phyloP scores from a whole-genome alignment of 805 yeast species.

The Ogataea dorogensis region DNA sequence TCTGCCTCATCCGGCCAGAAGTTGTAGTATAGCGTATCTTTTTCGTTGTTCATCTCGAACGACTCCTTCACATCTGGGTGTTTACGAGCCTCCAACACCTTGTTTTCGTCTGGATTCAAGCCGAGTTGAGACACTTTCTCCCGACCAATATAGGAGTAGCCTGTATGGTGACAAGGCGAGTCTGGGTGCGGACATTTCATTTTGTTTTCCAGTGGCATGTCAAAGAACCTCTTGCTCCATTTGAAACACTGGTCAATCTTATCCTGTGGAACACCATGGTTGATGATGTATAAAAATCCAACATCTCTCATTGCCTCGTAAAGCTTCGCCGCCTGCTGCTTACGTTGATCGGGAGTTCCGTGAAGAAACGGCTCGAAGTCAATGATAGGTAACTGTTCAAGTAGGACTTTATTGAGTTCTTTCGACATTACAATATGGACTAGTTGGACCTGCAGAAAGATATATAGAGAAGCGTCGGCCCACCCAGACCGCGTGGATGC shows the following conservation, averaged over 20 bases:
- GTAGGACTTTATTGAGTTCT: background rate
- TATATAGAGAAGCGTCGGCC: too few species aligned
- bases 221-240: conserved; percentile 28
- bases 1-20: conserved; percentile 25
- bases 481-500: too few species aligned
- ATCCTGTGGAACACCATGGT: conserved; percentile 20
- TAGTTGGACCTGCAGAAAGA: too few species aligned
- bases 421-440: too few species aligned
- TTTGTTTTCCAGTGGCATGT: conserved; percentile 22
- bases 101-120: conserved; percentile 12
- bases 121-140: conserved; percentile 22
- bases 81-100: conserved; percentile 11
- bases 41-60: conserved; percentile 32
- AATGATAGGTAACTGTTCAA: conserved; percentile 24
- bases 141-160: conserved; percentile 26
- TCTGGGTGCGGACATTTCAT: conserved; percentile 23
- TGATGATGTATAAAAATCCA: conserved; percentile 23
- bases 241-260: conserved; percentile 15
- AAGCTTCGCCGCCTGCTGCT: conserved; percentile 24
- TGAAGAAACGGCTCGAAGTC: conserved; percentile 29
- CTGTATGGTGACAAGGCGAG: conserved; percentile 23
- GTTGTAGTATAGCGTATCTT: conserved; percentile 17
- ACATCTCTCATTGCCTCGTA: conserved; percentile 23
- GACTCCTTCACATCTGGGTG: conserved; percentile 35
- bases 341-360: conserved; percentile 25